phyloP scores from a whole-genome alignment of 108 stramenopile species.

The Parmales sp. region DNA sequence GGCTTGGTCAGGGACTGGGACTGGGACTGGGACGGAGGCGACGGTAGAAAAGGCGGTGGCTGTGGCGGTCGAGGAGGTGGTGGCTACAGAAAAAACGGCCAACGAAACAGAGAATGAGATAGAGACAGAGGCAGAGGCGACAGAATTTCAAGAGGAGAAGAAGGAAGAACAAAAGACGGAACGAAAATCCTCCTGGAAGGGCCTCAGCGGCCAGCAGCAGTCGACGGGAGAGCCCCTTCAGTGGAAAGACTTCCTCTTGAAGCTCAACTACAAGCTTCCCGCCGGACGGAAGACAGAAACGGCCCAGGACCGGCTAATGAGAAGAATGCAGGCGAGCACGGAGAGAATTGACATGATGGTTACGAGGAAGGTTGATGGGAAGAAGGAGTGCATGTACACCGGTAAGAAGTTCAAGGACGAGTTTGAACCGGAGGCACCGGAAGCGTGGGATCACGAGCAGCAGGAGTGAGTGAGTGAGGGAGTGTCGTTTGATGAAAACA shows the following conservation, averaged over 20 bases:
- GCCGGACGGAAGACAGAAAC: background rate
- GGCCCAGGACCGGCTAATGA: background rate
- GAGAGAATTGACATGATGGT: slow-evolving; percentile 3
- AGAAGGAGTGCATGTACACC: slow-evolving; percentile 3
- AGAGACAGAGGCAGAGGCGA: background rate
- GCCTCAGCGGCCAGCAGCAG: background rate
- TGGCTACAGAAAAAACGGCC: no score
- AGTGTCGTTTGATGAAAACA: no score
- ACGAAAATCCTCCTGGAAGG: background rate
- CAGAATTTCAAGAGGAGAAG: background rate
- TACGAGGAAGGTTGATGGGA: background rate
- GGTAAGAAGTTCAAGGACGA: slow-evolving; percentile 2
- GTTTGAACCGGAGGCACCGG: background rate
- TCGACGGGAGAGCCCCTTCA: background rate
- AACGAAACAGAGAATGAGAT: background rate
- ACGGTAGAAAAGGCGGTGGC: background rate
- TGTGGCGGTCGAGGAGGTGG: background rate
- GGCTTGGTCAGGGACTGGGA: background rate
- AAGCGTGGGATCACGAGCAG: background rate
- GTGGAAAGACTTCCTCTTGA: background rate
- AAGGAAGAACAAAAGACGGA: background rate
- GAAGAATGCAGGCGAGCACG: background rate
- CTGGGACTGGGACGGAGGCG: background rate
- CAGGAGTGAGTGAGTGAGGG: no score
- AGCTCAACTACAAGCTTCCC: background rate